Conservation (phyloP, 192 early-diverging fungal genomes). For the Paraglomus occultum region DNA sequence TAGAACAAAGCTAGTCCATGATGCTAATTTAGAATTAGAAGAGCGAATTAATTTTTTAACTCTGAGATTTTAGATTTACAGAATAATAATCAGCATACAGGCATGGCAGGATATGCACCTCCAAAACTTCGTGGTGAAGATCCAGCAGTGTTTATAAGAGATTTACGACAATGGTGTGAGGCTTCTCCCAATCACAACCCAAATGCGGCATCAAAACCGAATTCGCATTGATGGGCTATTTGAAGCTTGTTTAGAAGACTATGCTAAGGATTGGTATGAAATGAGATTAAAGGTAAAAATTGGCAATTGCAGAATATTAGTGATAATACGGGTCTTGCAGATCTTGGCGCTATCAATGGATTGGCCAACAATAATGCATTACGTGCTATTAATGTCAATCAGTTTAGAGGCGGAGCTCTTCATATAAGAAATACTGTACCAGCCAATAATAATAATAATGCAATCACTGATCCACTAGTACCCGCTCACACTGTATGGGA, state of each 20-base stretch:
- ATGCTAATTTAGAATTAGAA: too few species aligned
- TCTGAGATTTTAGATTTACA: background rate
- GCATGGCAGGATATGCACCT: constrained; percentile 3
- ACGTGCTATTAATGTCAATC: constrained; percentile 25
- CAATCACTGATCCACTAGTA: constrained; percentile 5
- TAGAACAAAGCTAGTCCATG: too few species aligned
- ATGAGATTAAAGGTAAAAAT: constrained; percentile 1
- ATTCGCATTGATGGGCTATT: background rate
- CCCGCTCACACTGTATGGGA: constrained; percentile 18
- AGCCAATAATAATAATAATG: background rate
- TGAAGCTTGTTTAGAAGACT: background rate
- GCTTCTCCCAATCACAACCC: too few species aligned
- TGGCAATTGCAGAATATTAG: constrained; percentile 17
- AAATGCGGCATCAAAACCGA: background rate
- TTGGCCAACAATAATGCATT: constrained; percentile 2
- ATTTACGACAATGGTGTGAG: background rate
- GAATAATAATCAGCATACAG: background rate
- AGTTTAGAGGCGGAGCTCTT: constrained; percentile 5
- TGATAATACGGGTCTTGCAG: constrained; percentile 8
- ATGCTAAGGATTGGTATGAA: background rate
- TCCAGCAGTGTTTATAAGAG: background rate
- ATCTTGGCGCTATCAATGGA: constrained; percentile 9
- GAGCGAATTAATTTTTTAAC: background rate
- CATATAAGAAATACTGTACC: constrained; percentile 13
- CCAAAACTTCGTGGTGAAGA: background rate